Evolutionary conservation across 805 yeast species (phyloP).

Genomic region (Yarrowia sp.): DNA sequence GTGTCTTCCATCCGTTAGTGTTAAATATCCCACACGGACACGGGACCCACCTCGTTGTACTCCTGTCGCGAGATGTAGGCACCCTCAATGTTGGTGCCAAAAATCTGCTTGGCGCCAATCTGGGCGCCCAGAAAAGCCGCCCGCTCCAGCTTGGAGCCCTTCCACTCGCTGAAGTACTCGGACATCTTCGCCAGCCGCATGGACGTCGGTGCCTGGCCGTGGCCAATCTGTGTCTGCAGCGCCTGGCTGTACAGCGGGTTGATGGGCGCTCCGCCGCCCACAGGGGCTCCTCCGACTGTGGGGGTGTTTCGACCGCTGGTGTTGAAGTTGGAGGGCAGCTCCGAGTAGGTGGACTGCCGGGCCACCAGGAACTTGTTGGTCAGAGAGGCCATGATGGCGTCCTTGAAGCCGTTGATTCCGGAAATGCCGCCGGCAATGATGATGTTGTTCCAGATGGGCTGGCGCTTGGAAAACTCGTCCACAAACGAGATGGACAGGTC

Average conservation of each 20-base stretch:
- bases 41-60: slow-evolving; percentile 82
- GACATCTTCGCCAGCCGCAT: slow-evolving; percentile 75
- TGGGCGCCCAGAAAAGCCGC: slow-evolving; percentile 85
- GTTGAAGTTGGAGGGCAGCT: slow-evolving; percentile 50
- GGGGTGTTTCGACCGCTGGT: slow-evolving; percentile 49
- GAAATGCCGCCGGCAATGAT: slow-evolving; percentile 81
- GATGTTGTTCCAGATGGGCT: slow-evolving; percentile 84
- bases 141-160: slow-evolving; percentile 76
- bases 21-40: slow-evolving; percentile 73
- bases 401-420: slow-evolving; percentile 76
- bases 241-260: slow-evolving; percentile 54
- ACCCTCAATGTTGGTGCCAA: slow-evolving; percentile 68
- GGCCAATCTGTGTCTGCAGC: slow-evolving; percentile 44
- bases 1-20: slow-evolving; percentile 12
- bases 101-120: slow-evolving; percentile 84
- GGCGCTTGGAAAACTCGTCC: slow-evolving; percentile 73
- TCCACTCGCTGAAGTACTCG: slow-evolving; percentile 96
- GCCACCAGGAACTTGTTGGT: slow-evolving; percentile 61
- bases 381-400: slow-evolving; percentile 67
- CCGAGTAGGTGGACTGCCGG: slow-evolving; percentile 50
- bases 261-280: slow-evolving; percentile 46
- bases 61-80: slow-evolving; percentile 68
- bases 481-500: slow-evolving; percentile 62
- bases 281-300: slow-evolving; percentile 41
- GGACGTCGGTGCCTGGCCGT: slow-evolving; percentile 80